phyloP scores from a whole-genome alignment of 805 yeast species.

The Candida sphagnicola region DNA sequence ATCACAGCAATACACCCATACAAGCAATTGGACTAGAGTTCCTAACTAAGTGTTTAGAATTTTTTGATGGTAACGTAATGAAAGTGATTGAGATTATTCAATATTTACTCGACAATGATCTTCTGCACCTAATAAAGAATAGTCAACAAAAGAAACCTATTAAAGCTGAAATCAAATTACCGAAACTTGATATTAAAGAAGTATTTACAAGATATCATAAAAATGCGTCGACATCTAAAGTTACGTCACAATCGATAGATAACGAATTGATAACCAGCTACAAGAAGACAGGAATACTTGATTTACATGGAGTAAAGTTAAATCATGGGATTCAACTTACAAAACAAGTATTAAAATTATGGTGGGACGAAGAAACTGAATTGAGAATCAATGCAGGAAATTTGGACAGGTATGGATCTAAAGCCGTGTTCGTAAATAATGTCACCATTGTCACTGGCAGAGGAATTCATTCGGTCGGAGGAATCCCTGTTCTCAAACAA shows the following conservation, averaged over 20 bases:
- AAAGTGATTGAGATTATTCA: slow-evolving; percentile 19
- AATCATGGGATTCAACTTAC: slow-evolving; percentile 42
- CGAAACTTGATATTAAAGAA: slow-evolving; percentile 1
- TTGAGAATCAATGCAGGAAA: slow-evolving; percentile 39
- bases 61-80: slow-evolving; percentile 42
- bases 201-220: not conserved
- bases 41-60: slow-evolving; percentile 32
- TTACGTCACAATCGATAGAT: not conserved
- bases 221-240: not conserved
- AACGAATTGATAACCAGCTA: not conserved
- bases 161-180: slow-evolving; percentile 2
- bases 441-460: slow-evolving; percentile 60
- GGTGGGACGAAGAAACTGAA: slow-evolving; percentile 62
- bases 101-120: slow-evolving; percentile 1
- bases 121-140: not conserved
- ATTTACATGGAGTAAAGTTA: slow-evolving; percentile 55
- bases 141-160: not conserved
- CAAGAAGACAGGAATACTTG: slow-evolving; percentile 27
- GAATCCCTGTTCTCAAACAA: slow-evolving; percentile 45
- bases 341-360: slow-evolving; percentile 33
- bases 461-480: slow-evolving; percentile 64
- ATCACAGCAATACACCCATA: slow-evolving; percentile 30
- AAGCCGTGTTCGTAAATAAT: slow-evolving; percentile 39
- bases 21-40: slow-evolving; percentile 24
- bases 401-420: slow-evolving; percentile 25